A percentile compares a stretch with the other conserved stretches of the same genome.
Conservation (phyloP, 768 basidiomycete genomes). For the Xerocomellus amylosporus region DNA sequence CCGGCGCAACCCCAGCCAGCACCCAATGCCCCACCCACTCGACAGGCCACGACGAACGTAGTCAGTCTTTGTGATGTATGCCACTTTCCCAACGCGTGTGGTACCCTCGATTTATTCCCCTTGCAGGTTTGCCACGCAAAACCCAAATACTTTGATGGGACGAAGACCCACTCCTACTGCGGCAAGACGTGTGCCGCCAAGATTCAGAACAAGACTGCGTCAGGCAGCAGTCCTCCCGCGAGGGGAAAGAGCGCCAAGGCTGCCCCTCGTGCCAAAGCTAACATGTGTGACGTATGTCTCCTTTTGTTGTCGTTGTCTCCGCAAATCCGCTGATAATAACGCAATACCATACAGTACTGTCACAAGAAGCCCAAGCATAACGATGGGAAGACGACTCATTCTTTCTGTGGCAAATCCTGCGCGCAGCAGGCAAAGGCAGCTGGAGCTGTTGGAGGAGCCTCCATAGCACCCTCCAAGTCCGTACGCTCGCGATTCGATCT, state of each 20-base stretch:
- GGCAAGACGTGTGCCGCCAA: slow-evolving; percentile 56
- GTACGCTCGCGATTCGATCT: slow-evolving; percentile 21
- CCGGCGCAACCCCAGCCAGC: slow-evolving; percentile 21
- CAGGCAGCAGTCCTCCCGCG: slow-evolving; percentile 27
- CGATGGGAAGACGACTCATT: slow-evolving; percentile 56
- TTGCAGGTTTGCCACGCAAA: slow-evolving; percentile 51
- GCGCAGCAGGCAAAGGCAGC: slow-evolving; percentile 44
- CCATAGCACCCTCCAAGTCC: slow-evolving; percentile 30
- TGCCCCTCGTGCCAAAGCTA: slow-evolving; percentile 26
- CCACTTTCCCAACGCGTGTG: slow-evolving; percentile 7
- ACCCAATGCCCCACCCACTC: slow-evolving; percentile 5
- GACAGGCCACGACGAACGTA: slow-evolving; percentile 24
- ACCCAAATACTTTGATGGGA: slow-evolving; percentile 56
- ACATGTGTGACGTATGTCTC: slow-evolving; percentile 51
- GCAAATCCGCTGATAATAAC: slow-evolving; percentile 1
- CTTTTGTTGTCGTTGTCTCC: slow-evolving; percentile 5
- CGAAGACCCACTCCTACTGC: slow-evolving; percentile 56
- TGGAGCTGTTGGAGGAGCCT: slow-evolving; percentile 24
- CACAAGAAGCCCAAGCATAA: slow-evolving; percentile 57
- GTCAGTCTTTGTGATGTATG: slow-evolving; percentile 52
- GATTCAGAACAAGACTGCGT: slow-evolving; percentile 33
- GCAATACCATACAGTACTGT: slow-evolving; percentile 44
- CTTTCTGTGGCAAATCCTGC: slow-evolving; percentile 64
- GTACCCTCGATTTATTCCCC: not conserved
- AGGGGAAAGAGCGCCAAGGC: slow-evolving; percentile 27